Base-by-base conservation (phyloP, 2,329 filamentous ascomycete species). In the Penicillium vulpinum region DNA sequence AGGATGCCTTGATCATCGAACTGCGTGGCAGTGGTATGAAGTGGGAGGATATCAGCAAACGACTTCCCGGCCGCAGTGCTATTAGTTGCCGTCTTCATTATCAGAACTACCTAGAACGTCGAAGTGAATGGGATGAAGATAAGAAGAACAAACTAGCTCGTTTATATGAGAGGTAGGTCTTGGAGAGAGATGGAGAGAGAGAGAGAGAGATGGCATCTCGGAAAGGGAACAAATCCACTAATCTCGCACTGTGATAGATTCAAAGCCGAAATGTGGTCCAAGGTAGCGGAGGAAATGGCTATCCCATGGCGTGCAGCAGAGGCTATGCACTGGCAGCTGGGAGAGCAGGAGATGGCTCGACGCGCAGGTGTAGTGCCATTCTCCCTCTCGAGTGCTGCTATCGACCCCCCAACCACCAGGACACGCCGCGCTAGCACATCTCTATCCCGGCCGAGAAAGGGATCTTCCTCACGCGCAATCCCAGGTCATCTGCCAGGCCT, bases 281-380 rank as follows among this genome's bases (percentile, higher is more conserved):
- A 93, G 70, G 90, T 97, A 22, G 92, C 92, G 40, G 91, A 94
- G 73, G 93, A 97, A 75, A 93, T 99, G 88, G 88, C 87, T 29
- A 88, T 97, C 56, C 94, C 93, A 35, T 97, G 93, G 93, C 85
- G 94, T 69, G 92, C 94, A 18, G 93, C 91, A 46, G 93, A 99
- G 77, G 92, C 91, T 5, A 97, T 97, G 92, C 94, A 97, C 76
- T 99, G 94, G 93, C 90, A 96, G 70, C 82, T 99, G 54, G 93
- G 93, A 61, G 91, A 96, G 73, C 81, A 87, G 66, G 94, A 97
- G 67, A 97, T 99, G 91, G 92, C 92, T 46, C 85, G 89, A 59
- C 88, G 93, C 57, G 93, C 93, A 40, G 94, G 94, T 43, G 91
- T 94, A 36, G 88, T 90, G 8, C 91, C 93, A 1, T 97, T 97